Evolutionary conservation across 164 flowering plant species (phyloP).

Genomic region (Cinnamomum micranthum): DNA sequence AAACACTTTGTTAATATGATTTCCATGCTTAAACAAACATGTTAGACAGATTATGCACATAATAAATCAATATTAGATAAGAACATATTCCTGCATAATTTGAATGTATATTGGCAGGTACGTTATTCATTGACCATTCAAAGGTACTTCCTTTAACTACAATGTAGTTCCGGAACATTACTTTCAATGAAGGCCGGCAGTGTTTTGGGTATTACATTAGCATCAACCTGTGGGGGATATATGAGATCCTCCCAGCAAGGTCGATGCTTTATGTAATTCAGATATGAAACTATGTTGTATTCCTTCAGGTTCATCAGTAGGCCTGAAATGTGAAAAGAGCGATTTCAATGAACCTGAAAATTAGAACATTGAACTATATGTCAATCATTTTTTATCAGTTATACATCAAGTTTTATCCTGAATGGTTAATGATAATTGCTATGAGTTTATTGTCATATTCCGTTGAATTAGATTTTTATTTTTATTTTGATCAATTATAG

Average conservation of each 20-base stretch:
- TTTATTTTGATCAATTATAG: no score
- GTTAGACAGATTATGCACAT: no score
- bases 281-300: no score
- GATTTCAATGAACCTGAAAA: not conserved
- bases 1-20: not conserved
- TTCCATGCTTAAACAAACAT: not conserved
- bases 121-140: not conserved
- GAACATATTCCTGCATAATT: not conserved
- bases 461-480: no score
- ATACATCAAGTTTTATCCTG: no score
- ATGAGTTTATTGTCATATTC: no score
- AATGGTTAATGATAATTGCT: no score
- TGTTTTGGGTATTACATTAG: not conserved
- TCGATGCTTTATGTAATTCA: not conserved
- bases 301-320: not conserved
- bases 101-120: not conserved
- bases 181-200: not conserved
- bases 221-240: not conserved
- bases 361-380: not conserved
- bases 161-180: not conserved
- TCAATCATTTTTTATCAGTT: no score
- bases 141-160: not conserved
- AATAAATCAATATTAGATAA: not conserved
- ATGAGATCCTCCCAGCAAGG: not conserved
- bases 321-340: not conserved